Evolutionary conservation across 2,329 filamentous ascomycete genomes (phyloP), one percentile per base, ranked within the genome.

Genomic region (Hypomyces rosellus): DNA sequence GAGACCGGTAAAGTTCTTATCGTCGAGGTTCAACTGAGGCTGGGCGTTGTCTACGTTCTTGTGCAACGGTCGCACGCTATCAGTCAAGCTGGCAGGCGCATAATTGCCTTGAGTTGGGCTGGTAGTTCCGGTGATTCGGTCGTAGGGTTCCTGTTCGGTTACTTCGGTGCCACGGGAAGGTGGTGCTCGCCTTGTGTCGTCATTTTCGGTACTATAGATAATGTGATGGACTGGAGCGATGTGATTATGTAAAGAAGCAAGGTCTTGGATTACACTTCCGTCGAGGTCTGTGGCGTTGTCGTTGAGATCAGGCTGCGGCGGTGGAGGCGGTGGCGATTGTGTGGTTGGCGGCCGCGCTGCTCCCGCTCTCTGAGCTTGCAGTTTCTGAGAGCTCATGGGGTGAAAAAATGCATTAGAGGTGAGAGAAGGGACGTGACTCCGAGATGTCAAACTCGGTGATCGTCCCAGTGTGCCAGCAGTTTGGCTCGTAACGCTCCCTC

Each of bases 321-420:
- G 46, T 22, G 53, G 55, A 15, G 64, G 61, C 18, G 66, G 65
- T 20, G 59, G 55, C 44, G 61, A 59, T 41, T 74, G 71, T 49
- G 63, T 66, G 58, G 70, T 65, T 18, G 67, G 58, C 5, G 75
- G 72, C 18, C 77, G 71, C 36, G 72, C 63, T 8, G 69, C 77
- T 56, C 85, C 81, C 55, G 63, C 84, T 66, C 92, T 79, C 69
- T 97, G 93, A 49, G 90, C 90, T 70, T 97, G 92, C 46, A 97
- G 75, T 65, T 89, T 86, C 66, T 96, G 90, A 20, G 92, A 95
- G 71, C 91, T 97, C 89, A 99, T 95, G 37, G 93, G 93, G 18
- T 86, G 86, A 65, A 95, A 96, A 72, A 99, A 97, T 48, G 89
- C 92, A 63, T 92, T 87, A 14, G 89, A 90, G 3, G 89, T 86